These are phyloP conservation scores for Myxozyma vanderwaltii DNA, from an alignment of 805 yeast genomes.

Conservation along the genomic window DNA sequence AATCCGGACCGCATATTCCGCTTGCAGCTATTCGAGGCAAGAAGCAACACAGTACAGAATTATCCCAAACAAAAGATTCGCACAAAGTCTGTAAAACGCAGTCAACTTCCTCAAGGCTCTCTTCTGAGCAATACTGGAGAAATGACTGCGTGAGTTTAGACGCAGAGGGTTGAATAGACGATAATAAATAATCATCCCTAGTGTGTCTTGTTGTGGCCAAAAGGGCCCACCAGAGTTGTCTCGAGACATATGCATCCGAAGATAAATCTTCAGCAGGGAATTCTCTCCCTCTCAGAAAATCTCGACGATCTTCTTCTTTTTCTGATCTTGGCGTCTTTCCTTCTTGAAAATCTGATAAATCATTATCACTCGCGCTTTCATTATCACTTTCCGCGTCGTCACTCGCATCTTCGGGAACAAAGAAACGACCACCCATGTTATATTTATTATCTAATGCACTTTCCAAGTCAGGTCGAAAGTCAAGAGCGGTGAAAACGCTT, in stretches of 20 bases:
- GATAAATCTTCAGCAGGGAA: constrained; percentile 18
- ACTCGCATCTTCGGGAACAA: constrained; percentile 48
- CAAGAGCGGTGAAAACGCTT: constrained; percentile 80
- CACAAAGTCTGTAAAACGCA: constrained; percentile 36
- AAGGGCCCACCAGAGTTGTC: constrained; percentile 28
- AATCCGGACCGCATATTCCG: constrained; percentile 20
- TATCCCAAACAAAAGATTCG: constrained; percentile 46
- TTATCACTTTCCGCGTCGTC: constrained; percentile 29
- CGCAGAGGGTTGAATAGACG: constrained; percentile 15
- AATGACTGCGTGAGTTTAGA: constrained; percentile 17
- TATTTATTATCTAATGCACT: constrained; percentile 82
- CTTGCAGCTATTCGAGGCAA: constrained; percentile 22
- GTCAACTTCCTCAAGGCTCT: constrained; percentile 22
- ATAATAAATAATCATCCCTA: constrained; percentile 17
- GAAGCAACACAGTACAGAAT: constrained; percentile 35
- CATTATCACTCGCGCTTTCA: constrained; percentile 19
- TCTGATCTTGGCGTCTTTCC: constrained; percentile 24
- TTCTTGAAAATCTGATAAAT: constrained; percentile 21
- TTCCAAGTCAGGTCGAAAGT: constrained; percentile 77
- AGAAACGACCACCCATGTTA: constrained; percentile 87
- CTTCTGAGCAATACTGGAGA: constrained; percentile 7
- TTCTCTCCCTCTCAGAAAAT: constrained; percentile 6
- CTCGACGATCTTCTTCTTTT: constrained; percentile 12
- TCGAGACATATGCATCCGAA: constrained; percentile 21
- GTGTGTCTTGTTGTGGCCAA: constrained; percentile 10